These are phyloP conservation scores for Choiromyces venosus DNA, from an alignment of 495 filamentous ascomycete species.

Conservation along the genomic window DNA sequence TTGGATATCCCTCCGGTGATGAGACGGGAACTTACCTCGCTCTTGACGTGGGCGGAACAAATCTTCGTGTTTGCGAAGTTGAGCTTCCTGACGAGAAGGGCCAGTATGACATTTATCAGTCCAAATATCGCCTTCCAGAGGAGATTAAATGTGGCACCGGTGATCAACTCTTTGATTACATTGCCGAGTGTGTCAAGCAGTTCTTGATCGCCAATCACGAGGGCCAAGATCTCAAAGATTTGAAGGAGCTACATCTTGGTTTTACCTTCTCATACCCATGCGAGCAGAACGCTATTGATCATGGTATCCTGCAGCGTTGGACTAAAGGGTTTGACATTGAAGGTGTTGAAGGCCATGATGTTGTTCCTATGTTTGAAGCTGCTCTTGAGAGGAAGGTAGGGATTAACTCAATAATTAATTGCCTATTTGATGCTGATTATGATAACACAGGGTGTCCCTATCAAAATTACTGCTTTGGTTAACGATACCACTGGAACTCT, in stretches of 20 bases:
- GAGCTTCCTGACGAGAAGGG: constrained; percentile 83
- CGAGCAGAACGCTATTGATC: constrained; percentile 92
- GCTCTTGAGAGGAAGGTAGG: constrained; percentile 71
- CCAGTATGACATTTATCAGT: constrained; percentile 97
- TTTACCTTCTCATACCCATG: constrained; percentile 99
- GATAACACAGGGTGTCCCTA: constrained; percentile 65
- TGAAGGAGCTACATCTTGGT: constrained; percentile 71
- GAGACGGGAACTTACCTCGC: constrained; percentile 90
- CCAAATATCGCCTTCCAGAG: constrained; percentile 95
- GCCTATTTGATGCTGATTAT: constrained; percentile 8
- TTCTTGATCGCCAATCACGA: constrained; percentile 90
- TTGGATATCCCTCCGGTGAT: constrained; percentile 82
- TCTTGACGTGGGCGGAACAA: constrained; percentile 97
- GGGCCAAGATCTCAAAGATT: constrained; percentile 54
- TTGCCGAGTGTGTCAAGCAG: constrained; percentile 92
- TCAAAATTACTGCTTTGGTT: constrained; percentile 87
- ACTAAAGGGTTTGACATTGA: constrained; percentile 98
- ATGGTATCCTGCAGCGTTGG: constrained; percentile 93
- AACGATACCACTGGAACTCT: constrained; percentile 99
- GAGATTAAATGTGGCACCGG: constrained; percentile 85
- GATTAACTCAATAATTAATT: constrained; percentile 6
- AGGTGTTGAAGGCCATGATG: constrained; percentile 90
- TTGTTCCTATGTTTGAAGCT: constrained; percentile 85
- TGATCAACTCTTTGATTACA: constrained; percentile 95
- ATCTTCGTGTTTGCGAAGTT: constrained; percentile 95